phyloP scores from a whole-genome alignment of 2,329 filamentous ascomycete species.

The Chaetomiaceae sp. region DNA sequence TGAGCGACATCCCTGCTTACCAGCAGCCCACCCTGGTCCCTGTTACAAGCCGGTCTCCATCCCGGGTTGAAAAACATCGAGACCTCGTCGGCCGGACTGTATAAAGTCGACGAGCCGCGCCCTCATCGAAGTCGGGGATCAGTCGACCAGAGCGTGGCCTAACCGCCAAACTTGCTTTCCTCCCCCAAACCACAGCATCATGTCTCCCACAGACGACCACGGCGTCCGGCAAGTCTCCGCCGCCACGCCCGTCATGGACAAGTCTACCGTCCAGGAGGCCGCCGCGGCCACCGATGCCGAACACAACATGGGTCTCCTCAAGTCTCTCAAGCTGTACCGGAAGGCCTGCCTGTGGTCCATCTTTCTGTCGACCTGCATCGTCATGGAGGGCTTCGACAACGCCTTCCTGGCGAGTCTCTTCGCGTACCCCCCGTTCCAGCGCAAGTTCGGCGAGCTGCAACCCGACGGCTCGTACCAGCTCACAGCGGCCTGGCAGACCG shows the following conservation, averaged over 20 bases:
- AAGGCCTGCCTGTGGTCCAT: conserved; percentile 44
- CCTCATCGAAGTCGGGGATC: no score
- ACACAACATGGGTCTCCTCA: conserved; percentile 35
- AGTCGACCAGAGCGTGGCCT: no score
- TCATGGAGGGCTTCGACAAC: conserved; percentile 49
- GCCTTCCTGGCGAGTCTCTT: conserved; percentile 45
- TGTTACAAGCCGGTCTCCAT: no score
- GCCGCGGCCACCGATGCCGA: conserved; percentile 36
- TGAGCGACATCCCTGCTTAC: no score
- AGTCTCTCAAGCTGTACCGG: conserved; percentile 38
- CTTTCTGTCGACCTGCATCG: conserved; percentile 39
- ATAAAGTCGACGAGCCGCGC: neutral
- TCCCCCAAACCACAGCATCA: neutral
- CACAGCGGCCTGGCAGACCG: conserved; percentile 52
- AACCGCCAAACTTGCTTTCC: neutral
- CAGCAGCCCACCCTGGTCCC: neutral
- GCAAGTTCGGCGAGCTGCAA: conserved; percentile 39
- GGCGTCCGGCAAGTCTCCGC: neutral
- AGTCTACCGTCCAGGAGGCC: conserved; percentile 30
- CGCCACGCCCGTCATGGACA: neutral
- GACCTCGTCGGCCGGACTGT: neutral
- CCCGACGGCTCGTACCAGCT: conserved; percentile 35
- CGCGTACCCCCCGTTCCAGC: conserved; percentile 39
- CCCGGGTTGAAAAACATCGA: neutral
- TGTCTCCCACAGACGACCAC: conserved; percentile 1